A percentile compares a stretch with the other conserved stretches of the same genome.
These are phyloP conservation scores for Torrubiella hemipterigena DNA, from an alignment of 2,329 filamentous ascomycete species.

Conservation along the genomic window DNA sequence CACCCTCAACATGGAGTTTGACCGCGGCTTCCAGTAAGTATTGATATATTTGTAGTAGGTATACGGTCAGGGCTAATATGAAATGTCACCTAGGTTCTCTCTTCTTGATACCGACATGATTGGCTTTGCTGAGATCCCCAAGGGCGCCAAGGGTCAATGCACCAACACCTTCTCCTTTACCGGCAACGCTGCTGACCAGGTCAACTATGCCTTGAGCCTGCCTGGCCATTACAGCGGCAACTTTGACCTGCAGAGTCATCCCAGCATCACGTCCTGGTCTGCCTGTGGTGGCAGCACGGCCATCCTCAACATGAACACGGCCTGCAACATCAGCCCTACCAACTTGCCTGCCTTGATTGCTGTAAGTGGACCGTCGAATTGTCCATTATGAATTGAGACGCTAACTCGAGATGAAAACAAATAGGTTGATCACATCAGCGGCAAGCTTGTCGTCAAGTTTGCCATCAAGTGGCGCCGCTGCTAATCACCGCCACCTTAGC, in stretches of 20 bases:
- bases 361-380: conserved; percentile 11
- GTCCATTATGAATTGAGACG: neutral
- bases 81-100: conserved; percentile 12
- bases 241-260: conserved; percentile 10
- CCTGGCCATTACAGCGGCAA: conserved; percentile 10
- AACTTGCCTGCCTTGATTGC: conserved; percentile 12
- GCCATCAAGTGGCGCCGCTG: conserved; percentile 11
- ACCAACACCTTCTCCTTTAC: conserved; percentile 15
- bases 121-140: conserved; percentile 14
- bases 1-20: conserved; percentile 13
- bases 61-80: neutral
- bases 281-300: conserved; percentile 14
- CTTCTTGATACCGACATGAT: conserved; percentile 14
- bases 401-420: neutral
- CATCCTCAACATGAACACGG: conserved; percentile 17
- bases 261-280: conserved; percentile 12
- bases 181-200: conserved; percentile 10
- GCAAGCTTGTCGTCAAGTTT: conserved; percentile 14
- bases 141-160: conserved; percentile 11
- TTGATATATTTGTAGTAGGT: too few relatives aligned
- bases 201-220: conserved; percentile 9
- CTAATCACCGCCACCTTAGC: too few relatives aligned
- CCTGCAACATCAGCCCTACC: conserved; percentile 13
- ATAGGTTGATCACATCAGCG: conserved; percentile 14
- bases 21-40: conserved; percentile 14